Evolutionary conservation across 176 grass and related monocot genomes (phyloP), one percentile per base, ranked within the genome.

Genomic region (Oropetium thomaeum): DNA sequence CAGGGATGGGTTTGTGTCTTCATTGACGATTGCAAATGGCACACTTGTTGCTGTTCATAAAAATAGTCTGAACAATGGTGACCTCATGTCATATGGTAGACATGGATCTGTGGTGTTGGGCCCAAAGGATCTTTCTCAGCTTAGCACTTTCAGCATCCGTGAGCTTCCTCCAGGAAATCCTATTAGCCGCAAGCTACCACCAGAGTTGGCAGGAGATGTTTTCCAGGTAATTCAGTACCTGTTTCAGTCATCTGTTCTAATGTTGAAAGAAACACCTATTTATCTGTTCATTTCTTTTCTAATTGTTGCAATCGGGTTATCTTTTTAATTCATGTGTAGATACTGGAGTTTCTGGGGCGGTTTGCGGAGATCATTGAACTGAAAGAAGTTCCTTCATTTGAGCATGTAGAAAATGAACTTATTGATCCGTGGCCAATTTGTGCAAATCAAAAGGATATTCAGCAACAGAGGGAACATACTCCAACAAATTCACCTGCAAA

Each of bases 401-500:
- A 99, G 69, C 87, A 95, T 74, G 69, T 99, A 54, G 90, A 95
- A 86, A 84, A 94, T 83, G 96, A 99, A 83, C 96, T 99, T 66
- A 84, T 95, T 80, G 87, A 99, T 61, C 91, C 91, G 33, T 99
- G 96, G 96, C 96, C 91, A 77, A 43, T 85, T 65, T 77, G 70
- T 67, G 55, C 73, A 77, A 81, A 87, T 75, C 72, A 86, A 31
- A 87, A 76, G 41, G 74, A 84, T 27, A 80, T 63, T 76, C 78
- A 87, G 9, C 58, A 82, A 48, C 22, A 27, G 58, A 89, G 35
- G 47, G 80, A 98, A 61, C 76, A 83, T 34, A 76, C 62, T 75
- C 77, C 65, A 22, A 68, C 76, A 40, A 82, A 69, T 91, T 77
- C 77, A 69, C 77, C 73, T 77, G 70, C 74, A 74, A 86, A 85